Conservation (phyloP, 768 basidiomycete genomes). For the Hericium alpestre region DNA sequence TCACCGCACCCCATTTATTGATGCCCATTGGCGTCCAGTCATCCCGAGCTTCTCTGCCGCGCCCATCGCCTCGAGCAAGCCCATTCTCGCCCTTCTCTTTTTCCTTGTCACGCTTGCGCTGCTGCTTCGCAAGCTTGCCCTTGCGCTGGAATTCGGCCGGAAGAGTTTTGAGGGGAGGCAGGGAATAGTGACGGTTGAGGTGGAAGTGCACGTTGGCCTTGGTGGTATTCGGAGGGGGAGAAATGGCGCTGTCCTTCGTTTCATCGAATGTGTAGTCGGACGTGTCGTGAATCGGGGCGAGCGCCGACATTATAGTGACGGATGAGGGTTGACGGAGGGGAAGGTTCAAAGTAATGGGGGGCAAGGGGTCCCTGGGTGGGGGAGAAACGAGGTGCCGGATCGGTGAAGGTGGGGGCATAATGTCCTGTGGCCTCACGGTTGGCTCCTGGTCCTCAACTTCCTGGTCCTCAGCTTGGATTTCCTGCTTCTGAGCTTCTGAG, state of each 20-base stretch:
- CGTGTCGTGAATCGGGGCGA: conserved; percentile 7
- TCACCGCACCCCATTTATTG: conserved; percentile 53
- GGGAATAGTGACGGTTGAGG: conserved; percentile 36
- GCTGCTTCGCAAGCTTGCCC: conserved; percentile 33
- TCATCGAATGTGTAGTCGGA: conserved; percentile 4
- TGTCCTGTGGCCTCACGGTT: too few relatives aligned
- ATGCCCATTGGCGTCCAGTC: conserved; percentile 60
- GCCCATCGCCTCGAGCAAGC: conserved; percentile 24
- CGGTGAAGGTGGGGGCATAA: too few relatives aligned
- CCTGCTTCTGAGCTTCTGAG: too few relatives aligned
- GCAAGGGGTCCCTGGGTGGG: not conserved
- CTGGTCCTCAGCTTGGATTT: too few relatives aligned
- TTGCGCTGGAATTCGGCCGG: conserved; percentile 46
- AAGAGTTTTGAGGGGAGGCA: conserved; percentile 45
- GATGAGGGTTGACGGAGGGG: not conserved
- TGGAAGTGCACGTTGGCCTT: conserved; percentile 17
- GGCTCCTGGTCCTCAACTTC: too few relatives aligned
- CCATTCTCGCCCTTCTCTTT: conserved; percentile 32
- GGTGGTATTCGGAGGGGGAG: conserved; percentile 14
- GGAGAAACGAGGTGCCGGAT: not conserved
- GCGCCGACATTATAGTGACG: not conserved
- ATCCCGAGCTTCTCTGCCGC: conserved; percentile 30
- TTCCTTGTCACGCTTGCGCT: conserved; percentile 43
- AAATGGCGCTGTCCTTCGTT: not conserved
- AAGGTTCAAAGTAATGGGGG: not conserved